A percentile compares a stretch with the other conserved stretches of the same genome.
Evolutionary conservation across 2,329 filamentous ascomycete species (phyloP).

Genomic region (Scedosporium dehoogii): DNA sequence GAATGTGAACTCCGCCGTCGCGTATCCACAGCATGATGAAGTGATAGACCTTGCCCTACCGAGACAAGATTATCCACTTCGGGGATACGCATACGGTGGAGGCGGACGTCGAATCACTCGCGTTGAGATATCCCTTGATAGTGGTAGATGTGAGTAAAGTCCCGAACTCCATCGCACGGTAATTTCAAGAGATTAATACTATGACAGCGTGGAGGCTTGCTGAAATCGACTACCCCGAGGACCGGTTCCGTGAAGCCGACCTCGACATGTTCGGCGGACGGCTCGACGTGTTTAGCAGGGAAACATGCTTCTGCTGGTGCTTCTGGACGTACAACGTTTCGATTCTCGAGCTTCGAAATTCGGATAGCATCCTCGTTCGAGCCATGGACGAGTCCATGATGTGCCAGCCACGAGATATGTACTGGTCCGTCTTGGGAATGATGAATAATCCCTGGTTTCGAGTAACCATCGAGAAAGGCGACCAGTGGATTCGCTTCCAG

Average conservation of each 20-base stretch:
- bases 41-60: slow-evolving; percentile 24
- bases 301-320: slow-evolving; percentile 82
- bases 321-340: slow-evolving; percentile 73
- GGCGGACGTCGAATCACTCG: slow-evolving; percentile 76
- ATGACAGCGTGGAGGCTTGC: slow-evolving; percentile 55
- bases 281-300: slow-evolving; percentile 72
- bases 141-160: slow-evolving; percentile 5
- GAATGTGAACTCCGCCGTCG: slow-evolving; percentile 75
- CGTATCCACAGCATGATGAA: slow-evolving; percentile 72
- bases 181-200: no score
- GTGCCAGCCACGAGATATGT: slow-evolving; percentile 84
- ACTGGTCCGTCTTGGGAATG: slow-evolving; percentile 92
- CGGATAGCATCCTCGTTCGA: slow-evolving; percentile 68
- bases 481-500: slow-evolving; percentile 64
- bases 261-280: slow-evolving; percentile 61
- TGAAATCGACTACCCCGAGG: slow-evolving; percentile 73
- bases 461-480: slow-evolving; percentile 59
- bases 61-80: slow-evolving; percentile 31
- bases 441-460: slow-evolving; percentile 97
- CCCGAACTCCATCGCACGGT: neutral
- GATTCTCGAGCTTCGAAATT: slow-evolving; percentile 47
- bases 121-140: slow-evolving; percentile 18
- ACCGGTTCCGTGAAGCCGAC: slow-evolving; percentile 59
- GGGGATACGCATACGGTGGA: slow-evolving; percentile 81
- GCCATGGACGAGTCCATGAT: slow-evolving; percentile 88